Evolutionary conservation across 208 protist species (phyloP).

Genomic region (Histomonas meleagridis): DNA sequence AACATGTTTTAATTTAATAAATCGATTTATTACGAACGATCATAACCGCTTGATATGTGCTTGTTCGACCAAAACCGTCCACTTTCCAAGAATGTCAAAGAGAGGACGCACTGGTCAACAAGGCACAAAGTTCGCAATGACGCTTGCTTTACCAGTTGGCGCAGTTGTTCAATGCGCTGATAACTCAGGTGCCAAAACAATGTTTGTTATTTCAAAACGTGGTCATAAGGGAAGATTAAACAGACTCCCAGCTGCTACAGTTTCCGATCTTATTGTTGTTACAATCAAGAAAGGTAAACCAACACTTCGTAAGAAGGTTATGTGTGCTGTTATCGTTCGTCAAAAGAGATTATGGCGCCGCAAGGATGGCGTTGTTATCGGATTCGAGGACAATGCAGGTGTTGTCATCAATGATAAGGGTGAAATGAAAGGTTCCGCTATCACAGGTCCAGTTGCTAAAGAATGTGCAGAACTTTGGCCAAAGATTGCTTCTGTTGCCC

Average conservation of each 20-base stretch:
- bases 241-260: slow-evolving; percentile 81
- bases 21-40: no score
- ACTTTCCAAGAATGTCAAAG: slow-evolving; percentile 29
- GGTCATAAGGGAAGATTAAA: slow-evolving; percentile 91
- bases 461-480: slow-evolving; percentile 99
- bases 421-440: slow-evolving; percentile 97
- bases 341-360: slow-evolving; percentile 95
- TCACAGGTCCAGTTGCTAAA: slow-evolving; percentile 96
- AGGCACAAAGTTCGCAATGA: slow-evolving; percentile 88
- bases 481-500: slow-evolving; percentile 82
- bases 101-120: slow-evolving; percentile 50
- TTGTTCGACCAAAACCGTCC: no score
- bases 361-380: slow-evolving; percentile 88
- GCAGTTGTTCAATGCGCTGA: slow-evolving; percentile 98
- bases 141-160: slow-evolving; percentile 87
- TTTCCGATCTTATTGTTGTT: slow-evolving; percentile 95
- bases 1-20: no score
- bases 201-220: slow-evolving; percentile 97
- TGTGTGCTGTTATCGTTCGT: slow-evolving; percentile 57
- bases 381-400: slow-evolving; percentile 98
- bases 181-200: slow-evolving; percentile 99
- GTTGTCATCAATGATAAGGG: slow-evolving; percentile 99
- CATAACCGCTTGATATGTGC: no score
- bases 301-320: slow-evolving; percentile 95
- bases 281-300: slow-evolving; percentile 99